A percentile compares a stretch with the other conserved stretches of the same genome.
These are phyloP conservation scores for Chlorella sp. DNA, from an alignment of 139 green algal species.

Conservation along the genomic window DNA sequence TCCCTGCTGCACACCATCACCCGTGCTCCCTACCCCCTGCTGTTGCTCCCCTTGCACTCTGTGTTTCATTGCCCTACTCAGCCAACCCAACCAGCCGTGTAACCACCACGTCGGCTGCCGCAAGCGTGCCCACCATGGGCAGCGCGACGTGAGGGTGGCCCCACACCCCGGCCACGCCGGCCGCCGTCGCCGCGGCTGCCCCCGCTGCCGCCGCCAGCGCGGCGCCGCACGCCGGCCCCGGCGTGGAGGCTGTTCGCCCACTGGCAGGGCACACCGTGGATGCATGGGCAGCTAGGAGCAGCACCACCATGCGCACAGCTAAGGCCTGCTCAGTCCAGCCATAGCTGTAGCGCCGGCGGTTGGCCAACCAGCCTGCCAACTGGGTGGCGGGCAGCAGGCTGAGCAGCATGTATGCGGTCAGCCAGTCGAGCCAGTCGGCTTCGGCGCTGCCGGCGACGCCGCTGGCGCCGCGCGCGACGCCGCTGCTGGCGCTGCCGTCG, in stretches of 20 bases:
- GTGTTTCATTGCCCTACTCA: neutral
- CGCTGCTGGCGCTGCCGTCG: no score
- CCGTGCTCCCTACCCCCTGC: no score
- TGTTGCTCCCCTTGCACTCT: neutral
- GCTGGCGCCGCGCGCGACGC: no score
- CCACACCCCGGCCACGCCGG: neutral
- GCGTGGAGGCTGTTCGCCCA: neutral
- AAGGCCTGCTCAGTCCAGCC: no score
- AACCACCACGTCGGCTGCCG: neutral
- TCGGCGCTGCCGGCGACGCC: no score
- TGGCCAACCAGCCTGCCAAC: no score
- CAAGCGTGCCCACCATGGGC: neutral
- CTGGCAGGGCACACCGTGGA: neutral
- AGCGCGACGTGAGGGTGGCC: neutral
- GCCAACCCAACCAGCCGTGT: neutral
- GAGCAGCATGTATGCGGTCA: no score
- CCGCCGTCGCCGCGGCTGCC: neutral
- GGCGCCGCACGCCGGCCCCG: neutral
- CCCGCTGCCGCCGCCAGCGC: neutral
- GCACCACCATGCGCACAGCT: no score
- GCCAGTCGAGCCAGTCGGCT: no score
- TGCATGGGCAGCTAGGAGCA: neutral
- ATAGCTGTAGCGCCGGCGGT: no score
- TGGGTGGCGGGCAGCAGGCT: no score
- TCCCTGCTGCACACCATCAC: no score